Evolutionary conservation across 768 basidiomycete genomes (phyloP).

Genomic region (Hortiboletus flavorubellus): DNA sequence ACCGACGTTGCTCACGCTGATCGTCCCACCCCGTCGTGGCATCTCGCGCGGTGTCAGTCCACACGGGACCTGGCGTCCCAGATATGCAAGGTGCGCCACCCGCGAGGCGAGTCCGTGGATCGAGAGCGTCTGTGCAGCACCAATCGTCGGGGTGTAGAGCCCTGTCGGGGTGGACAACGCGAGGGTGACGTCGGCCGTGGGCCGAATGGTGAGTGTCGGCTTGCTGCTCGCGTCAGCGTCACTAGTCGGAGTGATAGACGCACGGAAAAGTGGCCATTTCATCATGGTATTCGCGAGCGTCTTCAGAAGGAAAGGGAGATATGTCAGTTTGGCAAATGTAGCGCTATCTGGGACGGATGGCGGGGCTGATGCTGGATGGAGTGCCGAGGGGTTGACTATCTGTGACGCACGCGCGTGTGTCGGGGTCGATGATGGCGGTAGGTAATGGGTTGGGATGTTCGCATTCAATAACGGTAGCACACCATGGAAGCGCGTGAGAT

Average conservation of each 20-base stretch:
- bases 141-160: slow-evolving; percentile 76
- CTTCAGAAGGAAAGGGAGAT: slow-evolving; percentile 82
- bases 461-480: slow-evolving; percentile 62
- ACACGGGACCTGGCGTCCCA: slow-evolving; percentile 66
- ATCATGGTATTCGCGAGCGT: slow-evolving; percentile 75
- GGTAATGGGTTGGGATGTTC: slow-evolving; percentile 61
- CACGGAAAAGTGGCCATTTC: slow-evolving; percentile 81
- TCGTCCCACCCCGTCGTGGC: slow-evolving; percentile 72
- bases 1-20: slow-evolving; percentile 82
- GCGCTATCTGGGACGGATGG: slow-evolving; percentile 47
- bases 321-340: slow-evolving; percentile 67
- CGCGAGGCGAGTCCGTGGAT: slow-evolving; percentile 61
- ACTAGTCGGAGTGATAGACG: slow-evolving; percentile 56
- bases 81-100: slow-evolving; percentile 56
- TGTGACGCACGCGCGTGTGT: slow-evolving; percentile 19
- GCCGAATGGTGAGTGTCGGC: slow-evolving; percentile 70
- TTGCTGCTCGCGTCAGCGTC: slow-evolving; percentile 34
- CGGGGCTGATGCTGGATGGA: slow-evolving; percentile 38
- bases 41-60: slow-evolving; percentile 65
- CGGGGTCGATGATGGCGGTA: slow-evolving; percentile 39
- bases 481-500: slow-evolving; percentile 65
- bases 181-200: slow-evolving; percentile 68
- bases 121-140: slow-evolving; percentile 48
- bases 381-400: slow-evolving; percentile 38
- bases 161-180: slow-evolving; percentile 81